Conservation (phyloP, 2,329 filamentous ascomycete genomes). For the Arthroderma uncinatum region DNA sequence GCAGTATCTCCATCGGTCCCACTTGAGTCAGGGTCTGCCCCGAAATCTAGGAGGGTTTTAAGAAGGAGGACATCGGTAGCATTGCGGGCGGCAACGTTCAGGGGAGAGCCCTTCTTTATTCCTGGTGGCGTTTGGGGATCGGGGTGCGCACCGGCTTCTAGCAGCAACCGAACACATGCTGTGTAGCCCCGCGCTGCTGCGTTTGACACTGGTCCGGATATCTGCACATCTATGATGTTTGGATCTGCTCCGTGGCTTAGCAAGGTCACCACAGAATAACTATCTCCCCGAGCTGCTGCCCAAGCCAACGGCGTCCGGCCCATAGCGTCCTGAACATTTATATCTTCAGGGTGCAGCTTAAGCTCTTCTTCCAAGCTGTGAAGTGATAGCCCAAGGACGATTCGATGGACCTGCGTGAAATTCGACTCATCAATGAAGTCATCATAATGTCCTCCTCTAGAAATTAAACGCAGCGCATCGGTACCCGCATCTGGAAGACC, state of each 20-base stretch:
- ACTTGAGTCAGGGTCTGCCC: constrained; percentile 21
- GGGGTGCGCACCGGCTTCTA: constrained; percentile 22
- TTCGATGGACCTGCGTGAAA: constrained; percentile 18
- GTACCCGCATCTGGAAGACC: constrained; percentile 12
- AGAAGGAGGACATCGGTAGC: constrained; percentile 21
- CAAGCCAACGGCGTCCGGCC: constrained; percentile 21
- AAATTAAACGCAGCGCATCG: constrained; percentile 14
- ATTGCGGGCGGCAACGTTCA: constrained; percentile 25
- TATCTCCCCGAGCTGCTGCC: constrained; percentile 21
- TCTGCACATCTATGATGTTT: constrained; percentile 19
- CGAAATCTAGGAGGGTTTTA: constrained; percentile 25
- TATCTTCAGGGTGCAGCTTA: constrained; percentile 13
- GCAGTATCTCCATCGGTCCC: constrained; percentile 24
- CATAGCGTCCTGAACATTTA: constrained; percentile 18
- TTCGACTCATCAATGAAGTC: constrained; percentile 20
- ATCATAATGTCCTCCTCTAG: constrained; percentile 10
- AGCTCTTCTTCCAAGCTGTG: constrained; percentile 16
- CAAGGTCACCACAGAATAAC: constrained; percentile 15
- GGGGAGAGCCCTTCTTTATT: constrained; percentile 22
- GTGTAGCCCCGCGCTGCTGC: constrained; percentile 17
- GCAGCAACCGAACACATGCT: constrained; percentile 19
- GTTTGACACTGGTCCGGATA: constrained; percentile 16
- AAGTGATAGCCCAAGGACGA: constrained; percentile 19
- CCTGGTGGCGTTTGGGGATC: constrained; percentile 20
- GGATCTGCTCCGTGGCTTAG: constrained; percentile 20